Conservation (phyloP, 2,329 filamentous ascomycete species). For the Pseudogymnoascus destructans region DNA sequence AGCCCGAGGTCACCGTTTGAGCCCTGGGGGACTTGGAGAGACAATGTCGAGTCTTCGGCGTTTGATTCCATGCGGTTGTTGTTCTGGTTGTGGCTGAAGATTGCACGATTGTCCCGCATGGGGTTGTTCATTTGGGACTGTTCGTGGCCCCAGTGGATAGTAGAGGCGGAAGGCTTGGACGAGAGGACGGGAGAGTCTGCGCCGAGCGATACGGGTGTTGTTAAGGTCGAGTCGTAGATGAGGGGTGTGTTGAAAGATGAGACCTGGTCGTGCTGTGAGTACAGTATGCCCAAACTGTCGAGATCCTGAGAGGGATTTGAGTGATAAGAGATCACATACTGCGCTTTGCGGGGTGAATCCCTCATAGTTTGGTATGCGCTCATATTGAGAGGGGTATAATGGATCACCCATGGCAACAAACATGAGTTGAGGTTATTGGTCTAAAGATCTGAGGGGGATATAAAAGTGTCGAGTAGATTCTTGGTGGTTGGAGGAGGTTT, state of each 20-base stretch:
- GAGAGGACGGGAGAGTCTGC: slow-evolving; percentile 15
- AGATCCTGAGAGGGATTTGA: not conserved
- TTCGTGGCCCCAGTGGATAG: not conserved
- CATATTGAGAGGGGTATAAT: not conserved
- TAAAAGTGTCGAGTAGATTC: not conserved
- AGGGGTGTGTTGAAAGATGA: slow-evolving; percentile 16
- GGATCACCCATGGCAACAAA: not conserved
- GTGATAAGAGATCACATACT: slow-evolving; percentile 2
- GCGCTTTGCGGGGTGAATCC: not conserved
- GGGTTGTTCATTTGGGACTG: not conserved
- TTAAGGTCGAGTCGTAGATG: slow-evolving; percentile 19
- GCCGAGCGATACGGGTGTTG: slow-evolving; percentile 21
- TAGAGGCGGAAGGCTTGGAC: not conserved
- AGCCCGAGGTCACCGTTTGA: not conserved
- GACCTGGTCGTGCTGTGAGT: not conserved
- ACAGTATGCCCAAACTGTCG: not conserved
- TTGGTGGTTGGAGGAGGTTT: not conserved
- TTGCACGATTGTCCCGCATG: not conserved
- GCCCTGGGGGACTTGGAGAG: not conserved
- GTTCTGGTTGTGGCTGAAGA: not conserved
- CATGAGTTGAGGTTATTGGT: not conserved
- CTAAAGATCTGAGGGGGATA: not conserved
- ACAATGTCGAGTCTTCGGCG: not conserved
- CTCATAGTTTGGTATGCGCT: not conserved
- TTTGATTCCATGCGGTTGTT: not conserved